Evolutionary conservation across 2,329 filamentous ascomycete species (phyloP), one percentile per base, ranked within the genome.

Genomic region (Zasmidium cellare): DNA sequence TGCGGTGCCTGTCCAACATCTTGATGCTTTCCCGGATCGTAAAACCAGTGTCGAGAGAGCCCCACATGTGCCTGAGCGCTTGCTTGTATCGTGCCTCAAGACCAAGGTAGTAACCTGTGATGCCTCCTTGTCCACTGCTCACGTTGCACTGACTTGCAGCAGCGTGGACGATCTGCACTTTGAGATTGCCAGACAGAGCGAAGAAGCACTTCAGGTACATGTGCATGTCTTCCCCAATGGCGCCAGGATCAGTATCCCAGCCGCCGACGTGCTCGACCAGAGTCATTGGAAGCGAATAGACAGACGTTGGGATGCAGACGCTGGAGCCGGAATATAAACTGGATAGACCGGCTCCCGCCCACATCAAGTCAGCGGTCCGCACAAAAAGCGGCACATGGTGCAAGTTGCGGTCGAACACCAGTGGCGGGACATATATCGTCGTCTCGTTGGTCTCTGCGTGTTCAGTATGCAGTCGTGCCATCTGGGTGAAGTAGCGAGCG

Each of bases 191-290:
- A 60, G 87, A 88, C 18, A 89, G 80, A 1, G 87, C 85, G 63
- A 90, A 90, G 76, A 90, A 90, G 71, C 87, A 90, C 77, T 90
- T 90, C 61, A 90, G 79, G 69, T 88, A 88, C 88, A 90, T 90
- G 76, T 91, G 88, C 68, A 90, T 74, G 68, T 90, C 88, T 73
- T 91, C 88, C 46, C 88, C 88, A 64, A 91, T 90, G 19, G 88
- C 87, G 60, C 89, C 87, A 1, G 84, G 80, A 52, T 84, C 86
- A 54, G 84, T 83, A 69, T 90, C 88, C 88, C 87, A 91, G 23
- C 88, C 88, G 9, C 86, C 86, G 25, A 89, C 87, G 24, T 83
- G 80, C 65, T 89, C 87, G 44, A 87, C 82, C 16, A 91, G 75
- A 47, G 83, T 80, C 44, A 91, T 80, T 1, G 87, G 84, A 0